A percentile compares a stretch with the other conserved stretches of the same genome.
phyloP scores from a whole-genome alignment of 257 asterid genomes.

The Prunella vulgaris region DNA sequence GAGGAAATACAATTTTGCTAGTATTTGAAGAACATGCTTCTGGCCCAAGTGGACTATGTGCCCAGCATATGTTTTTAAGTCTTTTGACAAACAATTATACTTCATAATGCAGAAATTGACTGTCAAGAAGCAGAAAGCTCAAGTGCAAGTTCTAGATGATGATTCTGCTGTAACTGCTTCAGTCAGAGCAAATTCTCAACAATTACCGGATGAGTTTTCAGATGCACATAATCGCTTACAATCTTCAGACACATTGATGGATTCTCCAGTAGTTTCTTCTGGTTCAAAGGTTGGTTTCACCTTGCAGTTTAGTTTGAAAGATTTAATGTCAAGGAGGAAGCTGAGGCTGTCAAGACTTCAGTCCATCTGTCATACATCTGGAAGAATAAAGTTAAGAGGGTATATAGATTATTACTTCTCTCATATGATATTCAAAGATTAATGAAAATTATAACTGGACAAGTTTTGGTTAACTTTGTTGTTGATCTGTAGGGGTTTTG shows the following conservation, averaged over 20 bases:
- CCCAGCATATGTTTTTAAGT: not conserved
- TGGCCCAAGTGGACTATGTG: constrained; percentile 6
- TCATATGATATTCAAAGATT: constrained; percentile 5
- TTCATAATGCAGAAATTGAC: constrained; percentile 18
- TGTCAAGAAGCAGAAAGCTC: constrained; percentile 30
- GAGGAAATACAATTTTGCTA: not conserved
- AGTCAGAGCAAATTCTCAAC: constrained; percentile 28
- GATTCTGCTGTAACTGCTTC: constrained; percentile 32
- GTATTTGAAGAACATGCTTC: constrained; percentile 6
- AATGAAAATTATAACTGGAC: not conserved
- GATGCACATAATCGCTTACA: constrained; percentile 36
- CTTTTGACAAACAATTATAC: not conserved
- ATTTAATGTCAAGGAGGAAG: constrained; percentile 66
- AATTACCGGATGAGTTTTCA: constrained; percentile 21
- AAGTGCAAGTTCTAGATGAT: constrained; percentile 31
- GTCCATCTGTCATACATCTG: constrained; percentile 32
- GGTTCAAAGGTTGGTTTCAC: constrained; percentile 53
- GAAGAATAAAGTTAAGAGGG: constrained; percentile 49
- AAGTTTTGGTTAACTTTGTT: constrained; percentile 7
- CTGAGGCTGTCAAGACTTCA: constrained; percentile 58
- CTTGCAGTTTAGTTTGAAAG: constrained; percentile 71
- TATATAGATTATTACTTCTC: constrained; percentile 23
- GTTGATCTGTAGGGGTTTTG: constrained; percentile 46
- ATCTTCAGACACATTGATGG: constrained; percentile 32
- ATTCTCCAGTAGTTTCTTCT: constrained; percentile 51